Evolutionary conservation across 257 asterid species (phyloP), one percentile per base, ranked within the genome.

Genomic region (Thymus mandschuricus): DNA sequence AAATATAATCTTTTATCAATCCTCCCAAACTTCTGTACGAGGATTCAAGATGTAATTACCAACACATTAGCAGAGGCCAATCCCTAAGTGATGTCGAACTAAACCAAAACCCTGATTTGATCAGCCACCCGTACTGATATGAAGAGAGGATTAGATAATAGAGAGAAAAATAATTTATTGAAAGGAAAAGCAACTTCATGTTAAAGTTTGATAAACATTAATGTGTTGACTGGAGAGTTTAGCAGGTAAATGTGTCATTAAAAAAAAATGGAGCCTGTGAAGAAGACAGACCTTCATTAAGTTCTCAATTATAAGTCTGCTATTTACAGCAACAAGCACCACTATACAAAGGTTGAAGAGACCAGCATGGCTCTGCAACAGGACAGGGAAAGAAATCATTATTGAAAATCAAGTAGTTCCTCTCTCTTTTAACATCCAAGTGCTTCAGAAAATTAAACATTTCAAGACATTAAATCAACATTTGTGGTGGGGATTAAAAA

Each of bases 281-380:
- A 62, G 65, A 74, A 69, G 45, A 60, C 88, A 12, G 63, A 92
- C 99, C 99, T 95, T 95, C 97, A 95, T 88, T 86, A 95, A 78
- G 80, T 95, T 95, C 76, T 95, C 99, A 68, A 95, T 92, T 69
- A 95, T 92, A 78, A 95, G 97, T 81, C 99, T 87, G 85, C 99
- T 77, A 84, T 95, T 95, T 82, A 95, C 96, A 49, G 99, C 97
- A 58, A 92, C 95, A 77, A 95, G 99, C 81, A 95, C 99, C 88
- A 95, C 99, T 51, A 95, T 81, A 80, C 99, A 95, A 71, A 95
- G 98, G 82, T 95, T 95, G 88, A 95, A 90, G 49, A 95, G 91
- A 51, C 99, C 99, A 50, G 99, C 99, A 84, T 95, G 99, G 83
- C 98, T 95, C 99, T 95, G 89, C 73, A 81, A 82, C 62, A 80